Base-by-base conservation (phyloP, 345 rosid species). In the Ceriops tagal region DNA sequence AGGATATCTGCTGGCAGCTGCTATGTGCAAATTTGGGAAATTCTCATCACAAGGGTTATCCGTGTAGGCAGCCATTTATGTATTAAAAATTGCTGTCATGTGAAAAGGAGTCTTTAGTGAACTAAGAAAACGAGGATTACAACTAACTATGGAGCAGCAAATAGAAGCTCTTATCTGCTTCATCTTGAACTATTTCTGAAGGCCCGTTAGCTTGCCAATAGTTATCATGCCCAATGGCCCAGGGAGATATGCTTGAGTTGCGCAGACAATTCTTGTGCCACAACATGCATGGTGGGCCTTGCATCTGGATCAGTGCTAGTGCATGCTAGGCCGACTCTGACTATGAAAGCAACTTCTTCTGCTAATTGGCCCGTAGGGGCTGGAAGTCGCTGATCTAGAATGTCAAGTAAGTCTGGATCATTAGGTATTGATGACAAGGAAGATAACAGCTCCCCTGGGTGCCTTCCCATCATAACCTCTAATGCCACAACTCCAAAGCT, bases 401-500 rank as follows among this genome's bases (percentile, higher is more conserved):
- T 13, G 31, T 89, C 84, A 24, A 73, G 61, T 37, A 85, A 9
- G 53, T 78, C 74, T 0, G 71, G 35, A 57, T 64, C 74, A 15
- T 72, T 72, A 1, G 82, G 61, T 47, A 49, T 31, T 13, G 80
- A 28, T 5, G 67, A 2, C 4, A 75, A 20, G 47, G 85, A 80
- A 21, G 75, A 62, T 34, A 87, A 58, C 26, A 85, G 79, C 46
- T 85, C 88, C 47, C 92, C 87, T 0, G 89, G 92, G 35, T 89
- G 89, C 75, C 60, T 83, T 65, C 92, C 96, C 87, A 85, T 84
- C 88, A 85, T 84, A 1, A 77, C 75, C 68, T 89, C 95, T 37
- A 89, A n/a, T 18, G 86, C 77, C 60, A 87, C 90, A 8, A 89
- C 87, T 43, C 89, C 95, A 32, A 87, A 87, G 65, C 89, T 87